phyloP scores from a whole-genome alignment of 768 basidiomycete species.

The Calocera viscosa region DNA sequence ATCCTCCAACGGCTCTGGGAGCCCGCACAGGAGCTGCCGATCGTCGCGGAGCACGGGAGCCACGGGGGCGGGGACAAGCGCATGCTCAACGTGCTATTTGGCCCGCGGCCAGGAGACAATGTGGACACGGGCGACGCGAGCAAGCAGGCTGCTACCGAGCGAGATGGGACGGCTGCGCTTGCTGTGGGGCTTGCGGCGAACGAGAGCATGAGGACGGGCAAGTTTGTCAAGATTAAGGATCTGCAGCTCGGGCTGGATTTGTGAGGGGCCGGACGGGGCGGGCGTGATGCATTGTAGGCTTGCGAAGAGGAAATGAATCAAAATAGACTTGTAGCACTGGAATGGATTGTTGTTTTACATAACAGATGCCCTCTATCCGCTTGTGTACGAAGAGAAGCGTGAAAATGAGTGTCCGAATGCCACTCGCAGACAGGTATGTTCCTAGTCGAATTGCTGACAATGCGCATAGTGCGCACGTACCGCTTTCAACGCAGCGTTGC shows the following conservation, averaged over 20 bases:
- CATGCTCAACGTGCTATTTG: slow-evolving; percentile 39
- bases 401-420: too few relatives aligned
- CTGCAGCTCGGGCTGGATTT: slow-evolving; percentile 14
- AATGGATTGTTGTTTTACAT: not conserved
- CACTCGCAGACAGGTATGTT: too few relatives aligned
- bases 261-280: not conserved
- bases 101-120: slow-evolving; percentile 33
- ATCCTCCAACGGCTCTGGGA: slow-evolving; percentile 37
- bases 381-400: too few relatives aligned
- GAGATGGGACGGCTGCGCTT: slow-evolving; percentile 37
- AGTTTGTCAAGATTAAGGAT: slow-evolving; percentile 32
- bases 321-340: slow-evolving; percentile 7
- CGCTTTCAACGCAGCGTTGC: too few relatives aligned
- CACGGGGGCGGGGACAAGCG: slow-evolving; percentile 40
- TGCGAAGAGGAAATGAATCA: not conserved
- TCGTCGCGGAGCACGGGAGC: slow-evolving; percentile 32
- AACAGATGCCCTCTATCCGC: too few relatives aligned
- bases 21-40: slow-evolving; percentile 33
- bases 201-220: slow-evolving; percentile 37
- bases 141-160: slow-evolving; percentile 37
- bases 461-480: too few relatives aligned
- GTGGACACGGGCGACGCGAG: slow-evolving; percentile 34
- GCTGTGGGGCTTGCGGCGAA: slow-evolving; percentile 40
- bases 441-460: not conserved
- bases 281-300: not conserved